phyloP scores from a whole-genome alignment of 164 flowering plant genomes.

The Malania oleifera region DNA sequence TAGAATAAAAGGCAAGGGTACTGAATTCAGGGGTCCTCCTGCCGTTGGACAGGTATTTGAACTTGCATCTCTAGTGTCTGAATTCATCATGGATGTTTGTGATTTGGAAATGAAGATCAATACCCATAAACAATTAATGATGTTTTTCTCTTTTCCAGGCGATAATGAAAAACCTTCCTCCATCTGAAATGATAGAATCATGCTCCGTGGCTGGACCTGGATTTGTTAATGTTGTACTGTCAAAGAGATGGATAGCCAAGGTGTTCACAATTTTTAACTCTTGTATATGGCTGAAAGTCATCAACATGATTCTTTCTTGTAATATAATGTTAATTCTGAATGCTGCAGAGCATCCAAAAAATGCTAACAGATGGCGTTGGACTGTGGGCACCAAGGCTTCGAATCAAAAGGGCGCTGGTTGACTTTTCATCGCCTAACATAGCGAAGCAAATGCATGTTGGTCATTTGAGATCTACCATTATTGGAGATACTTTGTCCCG shows the following conservation, averaged over 20 bases:
- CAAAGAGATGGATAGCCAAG: slow-evolving; percentile 86
- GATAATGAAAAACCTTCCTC: slow-evolving; percentile 64
- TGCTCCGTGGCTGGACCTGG: slow-evolving; percentile 87
- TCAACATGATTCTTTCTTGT: not conserved
- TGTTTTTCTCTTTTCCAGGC: slow-evolving; percentile 42
- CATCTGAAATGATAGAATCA: slow-evolving; percentile 72
- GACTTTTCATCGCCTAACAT: slow-evolving; percentile 98
- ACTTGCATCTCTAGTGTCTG: not conserved
- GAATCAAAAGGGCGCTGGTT: slow-evolving; percentile 67
- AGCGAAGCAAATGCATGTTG: slow-evolving; percentile 99
- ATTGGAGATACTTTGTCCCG: slow-evolving; percentile 92
- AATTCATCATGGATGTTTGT: slow-evolving; percentile 2
- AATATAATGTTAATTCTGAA: slow-evolving; percentile 5
- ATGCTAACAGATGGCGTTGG: slow-evolving; percentile 78
- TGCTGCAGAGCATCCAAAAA: slow-evolving; percentile 65
- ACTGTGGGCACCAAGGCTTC: slow-evolving; percentile 77
- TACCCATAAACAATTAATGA: not conserved
- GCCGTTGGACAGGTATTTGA: slow-evolving; percentile 70
- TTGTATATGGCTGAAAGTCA: not conserved
- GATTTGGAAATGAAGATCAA: not conserved
- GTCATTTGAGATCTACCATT: slow-evolving; percentile 91
- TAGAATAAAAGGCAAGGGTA: slow-evolving; percentile 55
- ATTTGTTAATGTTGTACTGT: slow-evolving; percentile 72
- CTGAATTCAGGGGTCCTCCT: slow-evolving; percentile 56
- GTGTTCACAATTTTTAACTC: slow-evolving; percentile 26